Conservation (phyloP, 1,284 basidiomycete genomes). For the Rhizopogon parksii region DNA sequence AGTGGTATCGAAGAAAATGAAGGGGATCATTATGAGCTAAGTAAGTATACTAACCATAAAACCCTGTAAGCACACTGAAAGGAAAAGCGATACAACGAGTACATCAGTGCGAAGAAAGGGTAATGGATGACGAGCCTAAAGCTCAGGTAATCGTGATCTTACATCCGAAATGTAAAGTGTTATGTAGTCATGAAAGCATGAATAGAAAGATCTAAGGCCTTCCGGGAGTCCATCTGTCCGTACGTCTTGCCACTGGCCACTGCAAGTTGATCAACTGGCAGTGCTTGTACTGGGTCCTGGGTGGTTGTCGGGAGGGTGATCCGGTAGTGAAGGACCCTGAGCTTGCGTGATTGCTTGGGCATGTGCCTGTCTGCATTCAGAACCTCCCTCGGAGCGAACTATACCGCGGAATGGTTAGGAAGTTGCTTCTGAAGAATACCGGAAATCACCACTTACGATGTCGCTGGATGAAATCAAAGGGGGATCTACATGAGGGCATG, state of each 20-base stretch:
- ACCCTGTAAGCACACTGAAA: too few species aligned
- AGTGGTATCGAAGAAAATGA: too few species aligned
- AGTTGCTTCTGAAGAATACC: conserved; percentile 11
- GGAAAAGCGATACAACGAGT: too few species aligned
- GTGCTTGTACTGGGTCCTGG: background rate
- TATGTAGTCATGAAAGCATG: too few species aligned
- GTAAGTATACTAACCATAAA: too few species aligned
- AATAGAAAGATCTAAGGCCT: background rate
- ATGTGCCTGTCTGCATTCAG: conserved; percentile 51
- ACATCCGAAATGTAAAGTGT: too few species aligned
- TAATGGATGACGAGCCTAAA: too few species aligned
- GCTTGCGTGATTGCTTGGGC: conserved; percentile 21
- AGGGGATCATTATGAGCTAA: too few species aligned
- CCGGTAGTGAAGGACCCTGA: conserved; percentile 9
- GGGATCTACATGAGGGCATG: conserved; percentile 15
- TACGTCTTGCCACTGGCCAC: background rate
- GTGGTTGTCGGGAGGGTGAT: background rate
- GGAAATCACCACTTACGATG: conserved; percentile 27
- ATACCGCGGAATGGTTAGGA: conserved; percentile 21
- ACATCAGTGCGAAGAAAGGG: too few species aligned
- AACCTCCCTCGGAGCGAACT: conserved; percentile 79
- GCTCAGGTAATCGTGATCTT: too few species aligned
- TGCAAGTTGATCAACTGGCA: background rate
- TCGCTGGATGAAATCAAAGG: conserved; percentile 23
- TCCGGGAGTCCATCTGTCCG: background rate